Base-by-base conservation (phyloP, 208 protist genomes). In the Naegleria fowleri region DNA sequence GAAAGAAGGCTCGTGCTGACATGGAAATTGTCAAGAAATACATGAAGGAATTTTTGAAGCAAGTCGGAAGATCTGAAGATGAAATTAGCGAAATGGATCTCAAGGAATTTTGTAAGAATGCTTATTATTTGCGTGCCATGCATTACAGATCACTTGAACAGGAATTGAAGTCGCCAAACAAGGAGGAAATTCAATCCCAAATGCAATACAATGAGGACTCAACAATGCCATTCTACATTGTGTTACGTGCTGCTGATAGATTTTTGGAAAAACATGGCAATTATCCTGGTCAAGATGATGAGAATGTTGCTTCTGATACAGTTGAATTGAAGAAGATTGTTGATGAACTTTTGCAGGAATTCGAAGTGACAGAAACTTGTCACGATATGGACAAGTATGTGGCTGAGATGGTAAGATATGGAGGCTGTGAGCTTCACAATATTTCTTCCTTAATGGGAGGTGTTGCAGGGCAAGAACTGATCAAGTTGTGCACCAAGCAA, bases 401-500 rank as follows among this genome's bases (percentile, higher is more conserved):
- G 22, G 40, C 92, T 19, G 97, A 98, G 93, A 91, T 96, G 40
- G 94, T 94, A 75, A 95, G 97, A 38, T 95, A 91, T 87, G 96
- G 95, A 16, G 92, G 39, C 0, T 93, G 88, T 36, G 97, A 99
- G 91, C 90, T 99, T 16, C 96, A 98, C 85, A 95, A 94, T 13
- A 94, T 98, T 15, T 94, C 97, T 1, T 95, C 97, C 13, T 93
- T 98, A 11, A 93, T 99, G 22, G 98, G 98, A 29, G 97, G 98
- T 40, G 90, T 99, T 9, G 96, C 95, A 0, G 95, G 97, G 36
- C 98, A 99, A 93, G 98, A 99, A 93, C 91, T 95, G 29, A 96
- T 99, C 91, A 99, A 99, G 94, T 88, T 99, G 5, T 76, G 99
- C 33, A 98, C 98, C 75, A 93, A 93, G 39, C 97, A 98, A 79